Evolutionary conservation across 2,329 filamentous ascomycete genomes (phyloP).

Genomic region (Alternaria triticimaculans): DNA sequence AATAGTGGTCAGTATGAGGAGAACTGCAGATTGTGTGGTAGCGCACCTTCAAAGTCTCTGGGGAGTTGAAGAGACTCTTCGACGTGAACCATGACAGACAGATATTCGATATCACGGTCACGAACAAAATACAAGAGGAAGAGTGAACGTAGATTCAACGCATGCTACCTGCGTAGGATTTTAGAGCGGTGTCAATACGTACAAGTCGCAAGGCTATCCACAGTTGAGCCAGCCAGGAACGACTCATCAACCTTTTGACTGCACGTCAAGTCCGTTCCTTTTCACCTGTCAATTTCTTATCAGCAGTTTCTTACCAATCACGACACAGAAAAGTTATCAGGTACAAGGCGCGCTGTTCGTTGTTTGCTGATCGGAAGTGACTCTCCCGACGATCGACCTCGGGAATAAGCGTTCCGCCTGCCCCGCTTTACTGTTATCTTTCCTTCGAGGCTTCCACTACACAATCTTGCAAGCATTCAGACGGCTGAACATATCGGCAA

Average conservation of each 20-base stretch:
- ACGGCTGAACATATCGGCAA: not conserved
- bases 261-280: not conserved
- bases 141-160: not conserved
- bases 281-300: not conserved
- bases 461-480: not conserved
- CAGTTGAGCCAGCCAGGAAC: not conserved
- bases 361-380: constrained; percentile 4
- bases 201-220: not conserved
- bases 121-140: not conserved
- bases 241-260: not conserved
- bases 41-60: constrained; percentile 47
- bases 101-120: not conserved
- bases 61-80: constrained; percentile 47
- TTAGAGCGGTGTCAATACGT: not conserved
- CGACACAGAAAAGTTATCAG: not conserved
- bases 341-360: not conserved
- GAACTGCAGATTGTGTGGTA: not conserved
- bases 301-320: not conserved
- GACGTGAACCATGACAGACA: constrained; percentile 34
- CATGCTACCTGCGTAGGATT: not conserved
- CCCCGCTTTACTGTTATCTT: constrained; percentile 7
- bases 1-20: not conserved
- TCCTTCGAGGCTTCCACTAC: not conserved
- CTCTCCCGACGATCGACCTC: constrained; percentile 5
- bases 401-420: not conserved